Conservation (phyloP, 352 stramenopile genomes). For the Phytopythium helicoides region DNA sequence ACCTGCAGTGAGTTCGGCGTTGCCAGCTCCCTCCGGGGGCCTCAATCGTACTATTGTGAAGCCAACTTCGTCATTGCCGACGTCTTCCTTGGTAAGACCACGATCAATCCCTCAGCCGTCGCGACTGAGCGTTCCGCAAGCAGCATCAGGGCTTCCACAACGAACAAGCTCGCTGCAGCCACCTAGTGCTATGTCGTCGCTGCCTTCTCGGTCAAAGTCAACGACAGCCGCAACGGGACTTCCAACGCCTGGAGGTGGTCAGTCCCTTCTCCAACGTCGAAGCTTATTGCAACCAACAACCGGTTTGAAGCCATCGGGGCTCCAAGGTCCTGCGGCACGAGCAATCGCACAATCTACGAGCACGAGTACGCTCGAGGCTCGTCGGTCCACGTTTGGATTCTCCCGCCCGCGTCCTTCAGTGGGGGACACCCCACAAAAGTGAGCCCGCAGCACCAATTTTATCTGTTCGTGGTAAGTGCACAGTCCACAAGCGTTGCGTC, state of each 20-base stretch:
- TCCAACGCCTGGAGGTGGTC: neutral
- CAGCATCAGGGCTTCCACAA: neutral
- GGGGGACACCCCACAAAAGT: neutral
- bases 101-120: neutral
- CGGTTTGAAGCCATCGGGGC: neutral
- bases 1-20: neutral
- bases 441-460: neutral
- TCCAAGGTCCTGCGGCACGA: conserved; percentile 1
- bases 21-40: neutral
- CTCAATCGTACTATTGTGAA: neutral
- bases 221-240: neutral
- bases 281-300: neutral
- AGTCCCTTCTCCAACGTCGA: neutral
- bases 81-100: neutral
- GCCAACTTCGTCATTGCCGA: neutral
- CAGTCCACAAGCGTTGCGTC: no score
- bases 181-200: neutral
- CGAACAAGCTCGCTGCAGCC: neutral
- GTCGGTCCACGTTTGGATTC: conserved; percentile 7
- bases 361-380: neutral
- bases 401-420: neutral
- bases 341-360: conserved; percentile 1
- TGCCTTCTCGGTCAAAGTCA: neutral
- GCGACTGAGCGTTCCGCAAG: conserved; percentile 5
- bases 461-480: no score